A percentile compares a stretch with the other conserved stretches of the same genome.
These are phyloP conservation scores for Debaryomyces fabryi DNA, from an alignment of 1,139 yeast genomes.

Conservation along the genomic window DNA sequence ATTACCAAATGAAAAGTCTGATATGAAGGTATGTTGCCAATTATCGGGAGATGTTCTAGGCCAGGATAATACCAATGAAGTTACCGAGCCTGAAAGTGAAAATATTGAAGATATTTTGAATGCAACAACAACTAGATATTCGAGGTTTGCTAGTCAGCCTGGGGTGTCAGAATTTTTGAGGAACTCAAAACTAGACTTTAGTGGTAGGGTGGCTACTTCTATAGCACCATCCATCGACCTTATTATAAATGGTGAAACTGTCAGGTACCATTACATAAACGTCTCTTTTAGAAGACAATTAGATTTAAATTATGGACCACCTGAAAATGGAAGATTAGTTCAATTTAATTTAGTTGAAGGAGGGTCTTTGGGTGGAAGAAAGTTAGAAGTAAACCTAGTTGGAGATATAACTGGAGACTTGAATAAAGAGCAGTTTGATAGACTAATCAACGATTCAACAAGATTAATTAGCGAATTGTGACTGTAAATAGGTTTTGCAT, in stretches of 20 bases:
- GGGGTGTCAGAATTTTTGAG: slow-evolving; percentile 47
- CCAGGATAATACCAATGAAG: slow-evolving; percentile 10
- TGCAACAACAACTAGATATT: slow-evolving; percentile 36
- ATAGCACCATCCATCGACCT: slow-evolving; percentile 44
- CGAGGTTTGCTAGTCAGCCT: slow-evolving; percentile 43
- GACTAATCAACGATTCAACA: slow-evolving; percentile 31
- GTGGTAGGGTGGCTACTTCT: slow-evolving; percentile 35
- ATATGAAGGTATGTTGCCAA: slow-evolving; percentile 50
- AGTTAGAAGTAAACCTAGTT: slow-evolving; percentile 49
- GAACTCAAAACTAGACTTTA: slow-evolving; percentile 41
- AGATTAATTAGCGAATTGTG: slow-evolving; percentile 26
- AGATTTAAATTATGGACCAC: slow-evolving; percentile 36
- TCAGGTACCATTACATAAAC: slow-evolving; percentile 47
- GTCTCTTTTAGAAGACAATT: slow-evolving; percentile 47
- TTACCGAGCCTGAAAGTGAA: slow-evolving; percentile 9
- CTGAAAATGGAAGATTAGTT: slow-evolving; percentile 28
- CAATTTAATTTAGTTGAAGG: slow-evolving; percentile 57
- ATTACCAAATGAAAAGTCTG: slow-evolving; percentile 42
- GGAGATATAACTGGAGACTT: slow-evolving; percentile 34
- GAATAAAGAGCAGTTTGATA: slow-evolving; percentile 25
- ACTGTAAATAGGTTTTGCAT: slow-evolving; percentile 11
- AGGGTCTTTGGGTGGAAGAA: slow-evolving; percentile 57
- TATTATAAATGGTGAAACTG: slow-evolving; percentile 34
- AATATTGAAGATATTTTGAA: slow-evolving; percentile 19
- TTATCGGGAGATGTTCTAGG: slow-evolving; percentile 36